Percentiles rank a stretch among this genome's conserved stretches.
Conservation (phyloP, 805 yeast genomes). For the Vanderwaltozyma tropicalis region DNA sequence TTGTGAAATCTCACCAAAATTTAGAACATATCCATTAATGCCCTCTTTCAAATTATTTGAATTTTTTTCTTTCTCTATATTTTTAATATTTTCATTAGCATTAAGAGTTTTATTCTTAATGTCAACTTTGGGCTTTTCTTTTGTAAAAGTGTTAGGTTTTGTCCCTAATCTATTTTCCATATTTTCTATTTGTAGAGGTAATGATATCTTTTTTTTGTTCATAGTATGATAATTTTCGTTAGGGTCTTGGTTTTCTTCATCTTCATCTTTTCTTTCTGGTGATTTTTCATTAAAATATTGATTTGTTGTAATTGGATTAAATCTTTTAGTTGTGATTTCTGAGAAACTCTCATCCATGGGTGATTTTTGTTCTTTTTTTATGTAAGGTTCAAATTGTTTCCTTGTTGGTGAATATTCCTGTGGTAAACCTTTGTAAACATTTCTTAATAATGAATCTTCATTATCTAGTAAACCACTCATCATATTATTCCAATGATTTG, state of each 20-base stretch:
- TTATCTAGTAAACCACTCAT: conserved; percentile 19
- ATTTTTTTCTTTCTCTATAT: neutral
- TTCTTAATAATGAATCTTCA: conserved; percentile 15
- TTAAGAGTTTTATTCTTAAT: no score
- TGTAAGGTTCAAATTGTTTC: neutral
- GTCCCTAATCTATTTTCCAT: neutral
- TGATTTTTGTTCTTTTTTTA: neutral
- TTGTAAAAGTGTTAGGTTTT: no score
- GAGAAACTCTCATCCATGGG: neutral
- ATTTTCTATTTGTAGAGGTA: neutral
- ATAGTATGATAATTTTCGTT: neutral
- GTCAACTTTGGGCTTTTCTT: no score
- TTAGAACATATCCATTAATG: conserved; percentile 6
- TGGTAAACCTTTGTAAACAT: conserved; percentile 10
- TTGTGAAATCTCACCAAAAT: conserved; percentile 8
- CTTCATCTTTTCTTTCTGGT: neutral
- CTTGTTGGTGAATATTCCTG: conserved; percentile 3
- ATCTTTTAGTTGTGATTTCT: conserved; percentile 4
- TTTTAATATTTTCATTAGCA: no score
- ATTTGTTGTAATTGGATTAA: conserved; percentile 10
- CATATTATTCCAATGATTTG: conserved; percentile 16
- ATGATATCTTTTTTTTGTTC: neutral
- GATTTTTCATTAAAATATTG: conserved; percentile 2
- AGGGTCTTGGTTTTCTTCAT: neutral
- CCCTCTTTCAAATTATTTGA: neutral